These are phyloP conservation scores for Phytophthora crassamura DNA, from an alignment of 352 stramenopile genomes.

Conservation along the genomic window DNA sequence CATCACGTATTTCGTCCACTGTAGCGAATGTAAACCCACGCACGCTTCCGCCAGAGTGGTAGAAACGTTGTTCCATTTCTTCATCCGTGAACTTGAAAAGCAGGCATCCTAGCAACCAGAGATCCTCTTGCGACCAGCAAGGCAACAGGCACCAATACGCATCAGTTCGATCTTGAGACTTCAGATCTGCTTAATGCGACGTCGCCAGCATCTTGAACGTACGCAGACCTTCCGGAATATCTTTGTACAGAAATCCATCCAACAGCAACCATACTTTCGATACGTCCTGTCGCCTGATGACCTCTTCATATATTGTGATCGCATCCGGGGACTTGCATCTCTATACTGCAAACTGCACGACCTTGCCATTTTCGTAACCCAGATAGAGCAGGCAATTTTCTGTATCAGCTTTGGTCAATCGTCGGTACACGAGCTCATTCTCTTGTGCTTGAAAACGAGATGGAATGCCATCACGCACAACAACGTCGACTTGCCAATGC, in stretches of 20 bases:
- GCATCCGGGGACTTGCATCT: neutral
- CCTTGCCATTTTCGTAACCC: conserved; percentile 13
- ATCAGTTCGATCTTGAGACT: conserved; percentile 9
- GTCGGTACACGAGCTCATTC: no score
- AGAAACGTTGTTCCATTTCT: conserved; percentile 16
- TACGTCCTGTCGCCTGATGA: neutral
- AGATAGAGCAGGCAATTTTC: conserved; percentile 14
- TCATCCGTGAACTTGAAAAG: conserved; percentile 9
- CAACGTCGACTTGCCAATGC: no score
- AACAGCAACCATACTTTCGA: conserved; percentile 20
- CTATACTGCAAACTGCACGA: conserved; percentile 11
- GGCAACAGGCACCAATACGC: conserved; percentile 22
- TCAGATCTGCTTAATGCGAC: conserved; percentile 30
- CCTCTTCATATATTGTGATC: neutral
- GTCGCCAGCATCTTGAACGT: conserved; percentile 34
- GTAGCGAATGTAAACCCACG: conserved; percentile 16
- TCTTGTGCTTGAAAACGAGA: no score
- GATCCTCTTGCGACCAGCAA: conserved; percentile 18
- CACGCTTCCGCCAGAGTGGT: conserved; percentile 22
- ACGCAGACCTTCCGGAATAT: conserved; percentile 3
- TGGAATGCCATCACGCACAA: no score
- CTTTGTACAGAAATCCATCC: conserved; percentile 2
- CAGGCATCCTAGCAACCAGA: neutral
- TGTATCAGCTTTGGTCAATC: conserved; percentile 19
- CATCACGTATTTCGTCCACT: neutral